Evolutionary conservation across 371 early-diverging fungal species (phyloP).

Genomic region (Fennellomyces sp.): DNA sequence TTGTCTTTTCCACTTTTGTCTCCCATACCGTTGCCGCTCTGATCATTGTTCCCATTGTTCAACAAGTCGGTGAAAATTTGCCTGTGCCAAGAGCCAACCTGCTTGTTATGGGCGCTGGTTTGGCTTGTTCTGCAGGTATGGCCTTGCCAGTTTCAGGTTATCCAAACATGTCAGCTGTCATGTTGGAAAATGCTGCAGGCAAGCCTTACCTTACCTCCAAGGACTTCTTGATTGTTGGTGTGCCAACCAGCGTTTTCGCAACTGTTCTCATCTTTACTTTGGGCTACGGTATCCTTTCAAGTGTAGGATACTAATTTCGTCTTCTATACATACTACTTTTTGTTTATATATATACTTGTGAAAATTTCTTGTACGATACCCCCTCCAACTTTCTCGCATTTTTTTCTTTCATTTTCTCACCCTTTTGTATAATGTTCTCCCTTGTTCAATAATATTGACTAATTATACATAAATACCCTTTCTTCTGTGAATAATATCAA

Average conservation of each 20-base stretch:
- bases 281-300: constrained; percentile 73
- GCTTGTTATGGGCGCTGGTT: constrained; percentile 79
- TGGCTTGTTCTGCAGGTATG: constrained; percentile 55
- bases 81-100: constrained; percentile 84
- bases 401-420: neutral
- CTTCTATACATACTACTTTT: no score
- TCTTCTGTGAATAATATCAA: constrained; percentile 1
- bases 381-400: neutral
- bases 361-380: no score
- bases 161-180: constrained; percentile 96
- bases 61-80: constrained; percentile 72
- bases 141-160: constrained; percentile 87
- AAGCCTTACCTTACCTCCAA: constrained; percentile 78
- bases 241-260: constrained; percentile 75
- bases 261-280: constrained; percentile 75
- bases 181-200: constrained; percentile 92
- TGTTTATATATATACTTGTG: no score
- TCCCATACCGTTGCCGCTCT: constrained; percentile 94
- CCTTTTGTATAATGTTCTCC: neutral
- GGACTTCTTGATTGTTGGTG: constrained; percentile 87
- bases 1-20: constrained; percentile 91
- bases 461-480: neutral
- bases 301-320: constrained; percentile 61
- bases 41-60: constrained; percentile 83
- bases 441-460: no score